These are phyloP conservation scores for Anisodus acutangulus DNA, from an alignment of 257 asterid species.

Conservation along the genomic window DNA sequence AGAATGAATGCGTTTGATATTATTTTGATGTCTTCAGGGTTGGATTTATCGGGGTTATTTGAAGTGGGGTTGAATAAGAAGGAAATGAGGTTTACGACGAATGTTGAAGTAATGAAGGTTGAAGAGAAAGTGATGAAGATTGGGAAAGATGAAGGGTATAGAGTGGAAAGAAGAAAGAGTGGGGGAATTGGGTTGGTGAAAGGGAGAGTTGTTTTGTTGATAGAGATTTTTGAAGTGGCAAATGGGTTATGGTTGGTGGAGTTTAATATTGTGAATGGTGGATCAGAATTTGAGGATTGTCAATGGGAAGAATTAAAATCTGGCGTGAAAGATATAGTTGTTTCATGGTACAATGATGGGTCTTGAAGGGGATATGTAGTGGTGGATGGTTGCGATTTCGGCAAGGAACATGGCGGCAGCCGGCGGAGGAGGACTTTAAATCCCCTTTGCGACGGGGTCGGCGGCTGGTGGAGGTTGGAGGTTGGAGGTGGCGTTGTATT, in stretches of 20 bases:
- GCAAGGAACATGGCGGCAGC: not conserved
- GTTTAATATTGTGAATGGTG: slow-evolving; percentile 61
- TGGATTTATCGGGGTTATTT: slow-evolving; percentile 69
- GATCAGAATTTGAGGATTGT: slow-evolving; percentile 55
- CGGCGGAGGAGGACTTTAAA: too few species aligned
- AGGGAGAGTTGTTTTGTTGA: slow-evolving; percentile 52
- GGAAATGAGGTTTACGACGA: slow-evolving; percentile 67
- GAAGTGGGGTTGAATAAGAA: slow-evolving; percentile 53
- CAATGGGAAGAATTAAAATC: slow-evolving; percentile 66
- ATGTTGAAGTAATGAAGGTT: slow-evolving; percentile 50
- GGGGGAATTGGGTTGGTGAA: slow-evolving; percentile 65
- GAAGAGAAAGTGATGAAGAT: slow-evolving; percentile 58
- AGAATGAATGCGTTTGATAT: slow-evolving; percentile 75
- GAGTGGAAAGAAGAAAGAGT: slow-evolving; percentile 50
- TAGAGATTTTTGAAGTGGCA: slow-evolving; percentile 60
- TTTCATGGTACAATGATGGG: slow-evolving; percentile 52
- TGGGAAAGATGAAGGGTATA: slow-evolving; percentile 62
- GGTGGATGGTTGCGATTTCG: not conserved
- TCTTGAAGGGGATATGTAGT: slow-evolving; percentile 33
- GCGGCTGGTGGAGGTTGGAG: not conserved
- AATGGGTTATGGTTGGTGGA: slow-evolving; percentile 67
- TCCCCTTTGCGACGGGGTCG: not conserved
- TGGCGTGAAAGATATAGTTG: slow-evolving; percentile 56
- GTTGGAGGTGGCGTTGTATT: not conserved
- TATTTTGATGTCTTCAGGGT: slow-evolving; percentile 76